These are phyloP conservation scores for Fusarium sp. DNA, from an alignment of 2,329 filamentous ascomycete species.

Conservation along the genomic window DNA sequence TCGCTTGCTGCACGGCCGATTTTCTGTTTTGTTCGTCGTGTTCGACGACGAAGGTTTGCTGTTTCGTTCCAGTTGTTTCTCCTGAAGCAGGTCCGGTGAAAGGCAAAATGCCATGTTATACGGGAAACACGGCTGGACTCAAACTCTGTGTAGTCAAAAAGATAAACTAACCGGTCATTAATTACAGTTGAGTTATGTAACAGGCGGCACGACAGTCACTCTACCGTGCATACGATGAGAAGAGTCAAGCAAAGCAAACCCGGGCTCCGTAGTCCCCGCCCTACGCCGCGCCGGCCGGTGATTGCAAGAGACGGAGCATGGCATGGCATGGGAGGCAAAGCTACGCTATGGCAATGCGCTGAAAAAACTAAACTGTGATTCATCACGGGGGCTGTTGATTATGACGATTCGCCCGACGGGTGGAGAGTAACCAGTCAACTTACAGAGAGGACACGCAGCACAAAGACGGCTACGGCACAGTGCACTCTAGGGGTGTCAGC, in stretches of 20 bases:
- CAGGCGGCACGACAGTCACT: background rate
- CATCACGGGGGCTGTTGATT: slow-evolving; percentile 43
- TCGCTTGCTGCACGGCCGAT: slow-evolving; percentile 26
- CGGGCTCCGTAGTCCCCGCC: slow-evolving; percentile 31
- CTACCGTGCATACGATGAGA: background rate
- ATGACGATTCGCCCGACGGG: slow-evolving; percentile 44
- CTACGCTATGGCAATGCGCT: slow-evolving; percentile 22
- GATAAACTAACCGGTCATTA: background rate
- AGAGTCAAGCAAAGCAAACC: slow-evolving; percentile 14
- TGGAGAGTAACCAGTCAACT: slow-evolving; percentile 38
- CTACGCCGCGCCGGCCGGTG: slow-evolving; percentile 32
- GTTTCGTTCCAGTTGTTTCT: slow-evolving; percentile 43
- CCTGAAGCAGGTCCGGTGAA: slow-evolving; percentile 31
- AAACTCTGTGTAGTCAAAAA: slow-evolving; percentile 34
- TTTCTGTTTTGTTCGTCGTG: slow-evolving; percentile 31
- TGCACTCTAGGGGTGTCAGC: slow-evolving; percentile 43
- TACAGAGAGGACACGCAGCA: slow-evolving; percentile 38
- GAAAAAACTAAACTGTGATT: slow-evolving; percentile 33
- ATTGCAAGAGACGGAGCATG: slow-evolving; percentile 5
- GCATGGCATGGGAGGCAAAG: slow-evolving; percentile 34
- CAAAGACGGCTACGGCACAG: slow-evolving; percentile 36
- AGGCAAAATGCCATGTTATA: slow-evolving; percentile 17
- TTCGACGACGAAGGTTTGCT: slow-evolving; percentile 41
- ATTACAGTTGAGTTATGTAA: background rate
- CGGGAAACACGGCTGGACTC: slow-evolving; percentile 22